Evolutionary conservation across 164 flowering plant species (phyloP).

Genomic region (Tetrastigma voinierianum): DNA sequence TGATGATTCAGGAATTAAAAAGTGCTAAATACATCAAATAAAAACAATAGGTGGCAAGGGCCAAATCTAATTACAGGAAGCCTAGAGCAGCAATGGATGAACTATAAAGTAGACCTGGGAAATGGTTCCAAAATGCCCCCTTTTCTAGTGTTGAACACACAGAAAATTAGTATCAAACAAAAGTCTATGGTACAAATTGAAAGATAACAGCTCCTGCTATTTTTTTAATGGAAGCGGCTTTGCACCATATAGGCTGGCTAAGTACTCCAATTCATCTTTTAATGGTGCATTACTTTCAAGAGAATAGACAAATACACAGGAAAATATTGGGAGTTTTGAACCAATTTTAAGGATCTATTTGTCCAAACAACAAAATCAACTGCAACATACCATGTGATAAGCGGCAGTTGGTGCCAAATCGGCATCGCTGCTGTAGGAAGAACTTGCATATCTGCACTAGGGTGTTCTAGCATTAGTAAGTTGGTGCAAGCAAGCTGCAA

Average conservation of each 20-base stretch:
- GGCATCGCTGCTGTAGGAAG: conserved; percentile 94
- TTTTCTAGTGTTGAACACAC: not conserved
- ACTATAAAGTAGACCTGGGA: not conserved
- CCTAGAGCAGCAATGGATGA: not conserved
- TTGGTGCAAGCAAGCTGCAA: conserved; percentile 17
- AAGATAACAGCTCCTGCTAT: not conserved
- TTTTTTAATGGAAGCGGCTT: too few relatives aligned
- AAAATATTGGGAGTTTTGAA: not conserved
- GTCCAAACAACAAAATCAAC: conserved; percentile 14
- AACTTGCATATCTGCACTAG: conserved; percentile 98
- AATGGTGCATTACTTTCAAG: not conserved
- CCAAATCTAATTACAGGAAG: not conserved
- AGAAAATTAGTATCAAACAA: not conserved
- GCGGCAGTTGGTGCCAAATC: conserved; percentile 94
- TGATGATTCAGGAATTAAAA: not conserved
- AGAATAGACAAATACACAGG: not conserved
- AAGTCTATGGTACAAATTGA: not conserved
- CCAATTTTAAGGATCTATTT: conserved; percentile 2
- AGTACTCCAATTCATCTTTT: not conserved
- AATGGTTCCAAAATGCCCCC: not conserved
- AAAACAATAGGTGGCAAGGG: not conserved
- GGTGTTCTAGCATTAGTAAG: conserved; percentile 55
- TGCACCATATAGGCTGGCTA: not conserved
- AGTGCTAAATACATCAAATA: not conserved
- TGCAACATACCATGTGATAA: conserved; percentile 91